Evolutionary conservation across 1,284 basidiomycete species (phyloP).

Genomic region (Naganishia albida): DNA sequence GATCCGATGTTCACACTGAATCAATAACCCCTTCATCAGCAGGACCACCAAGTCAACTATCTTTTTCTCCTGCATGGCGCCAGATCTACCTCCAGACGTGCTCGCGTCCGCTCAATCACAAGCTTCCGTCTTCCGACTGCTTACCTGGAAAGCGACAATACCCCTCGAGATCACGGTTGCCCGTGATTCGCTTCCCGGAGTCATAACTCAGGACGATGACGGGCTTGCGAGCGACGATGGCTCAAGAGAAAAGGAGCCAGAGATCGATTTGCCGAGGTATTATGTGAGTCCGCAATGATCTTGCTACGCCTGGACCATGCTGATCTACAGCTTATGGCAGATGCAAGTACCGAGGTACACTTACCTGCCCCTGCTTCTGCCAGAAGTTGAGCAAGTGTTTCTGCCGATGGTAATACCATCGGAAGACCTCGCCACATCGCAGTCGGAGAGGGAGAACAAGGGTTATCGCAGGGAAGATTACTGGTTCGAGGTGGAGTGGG

Average conservation of each 20-base stretch:
- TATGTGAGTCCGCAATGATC: neutral
- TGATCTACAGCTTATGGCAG: slow-evolving; percentile 40
- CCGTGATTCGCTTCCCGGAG: slow-evolving; percentile 26
- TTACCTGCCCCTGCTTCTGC: slow-evolving; percentile 85
- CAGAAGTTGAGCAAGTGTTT: slow-evolving; percentile 79
- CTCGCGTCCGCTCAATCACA: slow-evolving; percentile 40
- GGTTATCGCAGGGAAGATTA: slow-evolving; percentile 63
- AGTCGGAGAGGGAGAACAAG: neutral
- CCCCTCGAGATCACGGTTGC: slow-evolving; percentile 47
- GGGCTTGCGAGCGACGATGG: neutral
- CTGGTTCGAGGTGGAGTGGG: slow-evolving; percentile 84
- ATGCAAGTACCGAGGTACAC: slow-evolving; percentile 76
- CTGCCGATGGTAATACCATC: slow-evolving; percentile 88
- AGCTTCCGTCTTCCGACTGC: slow-evolving; percentile 48
- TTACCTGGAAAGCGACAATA: slow-evolving; percentile 52
- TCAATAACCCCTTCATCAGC: too few relatives aligned
- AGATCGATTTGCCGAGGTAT: slow-evolving; percentile 33
- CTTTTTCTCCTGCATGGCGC: neutral
- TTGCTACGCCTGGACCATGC: neutral
- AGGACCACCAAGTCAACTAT: too few relatives aligned
- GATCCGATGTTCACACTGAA: too few relatives aligned
- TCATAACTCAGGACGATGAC: neutral
- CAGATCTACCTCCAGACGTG: slow-evolving; percentile 7
- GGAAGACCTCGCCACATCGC: slow-evolving; percentile 61
- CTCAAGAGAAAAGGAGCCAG: slow-evolving; percentile 38